A percentile compares a stretch with the other conserved stretches of the same genome.
Evolutionary conservation across 2,329 filamentous ascomycete genomes (phyloP).

Genomic region (Botrytis sinoallii): DNA sequence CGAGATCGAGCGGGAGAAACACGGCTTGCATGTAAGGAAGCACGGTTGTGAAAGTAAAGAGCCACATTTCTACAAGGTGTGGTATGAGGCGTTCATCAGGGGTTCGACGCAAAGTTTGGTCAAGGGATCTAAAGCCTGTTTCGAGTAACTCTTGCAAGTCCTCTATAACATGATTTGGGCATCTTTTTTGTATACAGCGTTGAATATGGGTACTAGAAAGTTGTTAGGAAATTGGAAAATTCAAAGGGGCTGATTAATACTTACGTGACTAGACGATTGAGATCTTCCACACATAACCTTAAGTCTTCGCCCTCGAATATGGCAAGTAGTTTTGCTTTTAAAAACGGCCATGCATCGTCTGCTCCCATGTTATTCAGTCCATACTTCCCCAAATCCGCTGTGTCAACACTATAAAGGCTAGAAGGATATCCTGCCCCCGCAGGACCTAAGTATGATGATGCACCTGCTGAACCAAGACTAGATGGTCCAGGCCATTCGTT

Average conservation of each 20-base stretch:
- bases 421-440: conserved; percentile 29
- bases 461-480: conserved; percentile 47
- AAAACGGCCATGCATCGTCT: conserved; percentile 79
- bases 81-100: conserved; percentile 88
- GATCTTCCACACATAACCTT: conserved; percentile 76
- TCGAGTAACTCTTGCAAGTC: conserved; percentile 71
- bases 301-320: conserved; percentile 81
- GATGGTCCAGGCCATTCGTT: conserved; percentile 52
- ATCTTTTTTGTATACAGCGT: conserved; percentile 70
- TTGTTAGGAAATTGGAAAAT: background rate
- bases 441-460: conserved; percentile 40
- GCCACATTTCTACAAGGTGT: conserved; percentile 88
- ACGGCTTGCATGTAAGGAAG: conserved; percentile 94
- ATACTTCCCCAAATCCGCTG: conserved; percentile 55
- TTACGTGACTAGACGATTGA: conserved; percentile 71
- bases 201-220: conserved; percentile 63
- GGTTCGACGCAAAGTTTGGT: conserved; percentile 74
- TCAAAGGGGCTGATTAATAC: conserved; percentile 21
- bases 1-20: conserved; percentile 87
- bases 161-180: conserved; percentile 68
- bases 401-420: conserved; percentile 49
- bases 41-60: conserved; percentile 85
- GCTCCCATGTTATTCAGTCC: conserved; percentile 67
- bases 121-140: conserved; percentile 83
- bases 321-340: conserved; percentile 71